phyloP scores from a whole-genome alignment of 176 grass and related monocot genomes.

The Oryza meridionalis region DNA sequence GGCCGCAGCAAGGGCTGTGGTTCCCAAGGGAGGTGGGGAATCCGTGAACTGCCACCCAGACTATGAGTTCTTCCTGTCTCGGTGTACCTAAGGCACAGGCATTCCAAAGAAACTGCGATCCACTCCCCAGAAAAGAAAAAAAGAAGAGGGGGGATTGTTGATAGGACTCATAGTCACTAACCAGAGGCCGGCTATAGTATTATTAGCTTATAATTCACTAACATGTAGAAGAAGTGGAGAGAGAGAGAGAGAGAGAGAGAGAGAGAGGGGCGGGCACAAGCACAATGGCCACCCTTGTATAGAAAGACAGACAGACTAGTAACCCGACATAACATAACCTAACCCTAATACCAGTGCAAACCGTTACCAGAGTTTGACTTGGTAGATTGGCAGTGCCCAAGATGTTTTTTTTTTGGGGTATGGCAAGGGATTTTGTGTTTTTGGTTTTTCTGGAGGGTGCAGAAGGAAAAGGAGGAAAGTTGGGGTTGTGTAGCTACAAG shows the following conservation, averaged over 20 bases:
- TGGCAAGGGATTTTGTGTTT: too few relatives aligned
- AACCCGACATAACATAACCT: constrained; percentile 20
- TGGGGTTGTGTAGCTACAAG: too few relatives aligned
- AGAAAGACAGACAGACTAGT: constrained; percentile 3
- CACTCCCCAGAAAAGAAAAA: constrained; percentile 5
- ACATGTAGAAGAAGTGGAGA: not conserved
- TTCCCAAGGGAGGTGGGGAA: constrained; percentile 43
- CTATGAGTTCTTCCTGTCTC: constrained; percentile 74
- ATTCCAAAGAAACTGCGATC: not conserved
- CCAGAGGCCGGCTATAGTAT: constrained; percentile 33
- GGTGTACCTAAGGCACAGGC: constrained; percentile 48
- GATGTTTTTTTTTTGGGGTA: too few relatives aligned
- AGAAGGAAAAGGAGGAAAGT: not conserved
- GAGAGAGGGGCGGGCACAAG: too few relatives aligned
- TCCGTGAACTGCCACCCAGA: constrained; percentile 69
- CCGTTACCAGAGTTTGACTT: not conserved
- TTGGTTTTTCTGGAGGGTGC: not conserved
- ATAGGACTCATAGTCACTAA: constrained; percentile 41
- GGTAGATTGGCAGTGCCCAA: not conserved
- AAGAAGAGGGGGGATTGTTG: not conserved
- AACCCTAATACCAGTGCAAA: constrained; percentile 30
- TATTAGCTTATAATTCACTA: constrained; percentile 3
- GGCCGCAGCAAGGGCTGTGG: constrained; percentile 56
- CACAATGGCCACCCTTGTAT: not conserved
- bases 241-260: too few relatives aligned